phyloP scores from a whole-genome alignment of 2,329 filamentous ascomycete genomes.

The Penicillium glabrum region DNA sequence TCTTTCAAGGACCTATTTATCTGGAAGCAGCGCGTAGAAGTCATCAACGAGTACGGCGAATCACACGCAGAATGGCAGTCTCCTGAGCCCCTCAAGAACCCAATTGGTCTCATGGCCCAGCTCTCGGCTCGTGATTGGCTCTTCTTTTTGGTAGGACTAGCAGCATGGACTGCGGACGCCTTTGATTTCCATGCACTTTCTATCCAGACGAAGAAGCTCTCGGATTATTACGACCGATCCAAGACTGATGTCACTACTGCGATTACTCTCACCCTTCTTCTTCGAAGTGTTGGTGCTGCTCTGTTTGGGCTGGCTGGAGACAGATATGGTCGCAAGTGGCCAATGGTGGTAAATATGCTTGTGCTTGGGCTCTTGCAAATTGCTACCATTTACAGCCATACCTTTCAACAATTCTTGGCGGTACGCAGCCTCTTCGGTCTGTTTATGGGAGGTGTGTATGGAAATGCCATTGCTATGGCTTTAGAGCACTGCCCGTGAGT shows the following conservation, averaged over 20 bases:
- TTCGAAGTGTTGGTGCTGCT: constrained; percentile 57
- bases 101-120: constrained; percentile 14
- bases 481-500: too few relatives aligned
- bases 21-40: too few relatives aligned
- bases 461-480: too few relatives aligned
- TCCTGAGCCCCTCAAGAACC: too few relatives aligned
- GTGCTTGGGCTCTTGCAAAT: background rate
- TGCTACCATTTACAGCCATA: too few relatives aligned
- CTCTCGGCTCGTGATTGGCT: constrained; percentile 55
- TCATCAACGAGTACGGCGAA: too few relatives aligned
- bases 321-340: constrained; percentile 55
- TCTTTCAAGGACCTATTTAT: too few relatives aligned
- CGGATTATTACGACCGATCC: constrained; percentile 53
- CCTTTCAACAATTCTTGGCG: too few relatives aligned
- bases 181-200: constrained; percentile 69
- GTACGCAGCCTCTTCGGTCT: too few relatives aligned
- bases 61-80: too few relatives aligned
- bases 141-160: constrained; percentile 45
- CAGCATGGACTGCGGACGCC: constrained; percentile 59
- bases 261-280: constrained; percentile 64
- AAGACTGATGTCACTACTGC: constrained; percentile 57
- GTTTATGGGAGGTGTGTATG: too few relatives aligned
- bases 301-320: constrained; percentile 57
- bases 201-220: constrained; percentile 57
- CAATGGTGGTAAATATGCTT: background rate